Conservation (phyloP, 768 basidiomycete genomes). For the Gautieria morchelliformis region DNA sequence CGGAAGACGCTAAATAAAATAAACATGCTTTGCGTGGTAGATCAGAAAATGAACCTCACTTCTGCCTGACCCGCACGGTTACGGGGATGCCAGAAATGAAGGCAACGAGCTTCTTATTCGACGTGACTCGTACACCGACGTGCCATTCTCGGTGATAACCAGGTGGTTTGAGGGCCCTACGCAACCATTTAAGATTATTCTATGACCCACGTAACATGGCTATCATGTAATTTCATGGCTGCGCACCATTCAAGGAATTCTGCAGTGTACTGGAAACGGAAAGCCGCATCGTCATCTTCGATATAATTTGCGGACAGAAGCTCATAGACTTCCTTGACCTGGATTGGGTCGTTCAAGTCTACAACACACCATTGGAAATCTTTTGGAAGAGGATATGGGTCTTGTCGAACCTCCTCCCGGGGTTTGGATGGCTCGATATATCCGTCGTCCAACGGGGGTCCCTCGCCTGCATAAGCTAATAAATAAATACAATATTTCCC, state of each 20-base stretch:
- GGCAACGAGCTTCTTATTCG: conserved; percentile 88
- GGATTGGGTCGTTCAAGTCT: conserved; percentile 61
- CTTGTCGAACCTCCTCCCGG: conserved; percentile 72
- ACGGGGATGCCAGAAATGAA: conserved; percentile 94
- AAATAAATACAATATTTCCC: not conserved
- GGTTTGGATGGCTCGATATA: conserved; percentile 79
- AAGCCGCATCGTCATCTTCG: conserved; percentile 92
- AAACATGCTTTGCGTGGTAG: not conserved
- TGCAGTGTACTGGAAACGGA: conserved; percentile 91
- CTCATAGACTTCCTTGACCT: conserved; percentile 90
- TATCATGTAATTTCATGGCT: not conserved
- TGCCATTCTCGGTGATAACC: conserved; percentile 95
- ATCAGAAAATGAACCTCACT: conserved; percentile 40
- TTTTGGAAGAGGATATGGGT: conserved; percentile 79
- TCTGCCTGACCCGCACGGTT: conserved; percentile 69
- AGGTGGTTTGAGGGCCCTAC: conserved; percentile 89
- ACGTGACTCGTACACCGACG: conserved; percentile 83
- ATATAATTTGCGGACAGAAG: conserved; percentile 91
- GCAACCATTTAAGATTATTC: not conserved
- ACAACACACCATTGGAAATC: conserved; percentile 88
- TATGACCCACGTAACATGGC: not conserved
- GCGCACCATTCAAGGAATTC: conserved; percentile 86
- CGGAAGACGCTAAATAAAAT: conserved; percentile 44
- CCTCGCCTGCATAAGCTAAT: conserved; percentile 41
- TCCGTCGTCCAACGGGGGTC: conserved; percentile 63